A percentile compares a stretch with the other conserved stretches of the same genome.
These are phyloP conservation scores for Aurifilum marmelostoma DNA, from an alignment of 2,329 filamentous ascomycete genomes.

Conservation along the genomic window DNA sequence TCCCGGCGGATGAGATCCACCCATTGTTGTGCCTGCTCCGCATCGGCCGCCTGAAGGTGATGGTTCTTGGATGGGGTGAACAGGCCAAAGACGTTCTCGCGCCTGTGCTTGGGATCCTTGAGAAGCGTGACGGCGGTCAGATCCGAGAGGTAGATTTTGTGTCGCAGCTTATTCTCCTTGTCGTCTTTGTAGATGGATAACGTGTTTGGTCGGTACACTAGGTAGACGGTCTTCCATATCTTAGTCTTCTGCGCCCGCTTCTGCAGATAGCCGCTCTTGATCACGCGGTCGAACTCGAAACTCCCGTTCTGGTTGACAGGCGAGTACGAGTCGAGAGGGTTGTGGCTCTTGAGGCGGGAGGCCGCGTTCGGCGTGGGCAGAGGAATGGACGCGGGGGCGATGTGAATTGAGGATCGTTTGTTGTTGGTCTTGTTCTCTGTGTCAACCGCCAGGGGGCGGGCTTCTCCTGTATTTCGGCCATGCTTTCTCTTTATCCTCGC, in stretches of 20 bases:
- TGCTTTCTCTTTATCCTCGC: constrained; percentile 16
- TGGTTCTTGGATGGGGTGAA: constrained; percentile 92
- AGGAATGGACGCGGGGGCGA: constrained; percentile 33
- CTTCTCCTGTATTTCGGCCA: constrained; percentile 35
- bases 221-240: constrained; percentile 87
- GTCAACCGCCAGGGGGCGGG: constrained; percentile 31
- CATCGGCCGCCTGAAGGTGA: constrained; percentile 78
- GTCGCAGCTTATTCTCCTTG: constrained; percentile 84
- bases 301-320: constrained; percentile 93
- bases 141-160: constrained; percentile 86
- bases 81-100: constrained; percentile 85
- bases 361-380: constrained; percentile 36
- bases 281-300: constrained; percentile 92
- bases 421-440: constrained; percentile 21
- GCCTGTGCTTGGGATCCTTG: constrained; percentile 85
- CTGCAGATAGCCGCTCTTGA: constrained; percentile 84
- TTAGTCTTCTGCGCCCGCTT: constrained; percentile 95
- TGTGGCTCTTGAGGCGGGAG: constrained; percentile 44
- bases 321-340: constrained; percentile 69
- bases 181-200: constrained; percentile 93
- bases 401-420: constrained; percentile 26
- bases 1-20: constrained; percentile 78
- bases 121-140: constrained; percentile 88
- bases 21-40: constrained; percentile 82
- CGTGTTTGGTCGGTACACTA: constrained; percentile 87